Base-by-base conservation (phyloP, 805 yeast genomes). In the Candida nanaspora region DNA sequence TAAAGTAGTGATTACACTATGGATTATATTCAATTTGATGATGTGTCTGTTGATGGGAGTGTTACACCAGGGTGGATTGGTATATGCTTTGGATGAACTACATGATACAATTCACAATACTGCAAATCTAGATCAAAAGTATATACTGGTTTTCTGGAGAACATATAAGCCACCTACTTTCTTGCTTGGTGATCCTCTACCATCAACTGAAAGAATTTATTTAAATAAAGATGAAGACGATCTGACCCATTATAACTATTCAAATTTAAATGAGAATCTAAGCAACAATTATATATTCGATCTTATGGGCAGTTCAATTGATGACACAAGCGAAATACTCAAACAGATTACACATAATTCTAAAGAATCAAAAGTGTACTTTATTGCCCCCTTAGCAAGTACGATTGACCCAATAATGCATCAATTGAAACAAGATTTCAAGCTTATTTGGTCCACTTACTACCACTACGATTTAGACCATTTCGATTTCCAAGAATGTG, bases 141-240 rank as follows among this genome's bases (percentile, higher is more conserved):
- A 70, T 0, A 63, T 76, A 0, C 72, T 76, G 28, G 53, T 91
- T 5, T 91, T 95, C 87, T 91, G 98, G 98, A 79, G 87, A 57
- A 87, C 96, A 0, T 93, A 91, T 51, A 75, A 86, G 4, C 97
- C 98, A 0, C 98, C 98, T 3, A 74, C 86, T 4, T 93, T 96
- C 95, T 57, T 91, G 43, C 31, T 59, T 6, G 43, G 37, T 2
- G 40, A 40, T n/a, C 20, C 40, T 11, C n/a, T 10, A 11, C 6
- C 11, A 6, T 16, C 33, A 15, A 29, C 32, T 16, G 28, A 33
- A 8, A 29, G 10, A 25, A 37, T 19, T 2, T 46, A 41, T 37
- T 41, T 46, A 20, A 57, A 54, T 39, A 42, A 39, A 25, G 54
- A 57, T 38, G 50, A 50, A 20, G 43, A 41, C 9, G 60, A 59